A percentile compares a stretch with the other conserved stretches of the same genome.
phyloP scores from a whole-genome alignment of 2,329 filamentous ascomycete genomes.

The Ophiosphaerella herpotricha region DNA sequence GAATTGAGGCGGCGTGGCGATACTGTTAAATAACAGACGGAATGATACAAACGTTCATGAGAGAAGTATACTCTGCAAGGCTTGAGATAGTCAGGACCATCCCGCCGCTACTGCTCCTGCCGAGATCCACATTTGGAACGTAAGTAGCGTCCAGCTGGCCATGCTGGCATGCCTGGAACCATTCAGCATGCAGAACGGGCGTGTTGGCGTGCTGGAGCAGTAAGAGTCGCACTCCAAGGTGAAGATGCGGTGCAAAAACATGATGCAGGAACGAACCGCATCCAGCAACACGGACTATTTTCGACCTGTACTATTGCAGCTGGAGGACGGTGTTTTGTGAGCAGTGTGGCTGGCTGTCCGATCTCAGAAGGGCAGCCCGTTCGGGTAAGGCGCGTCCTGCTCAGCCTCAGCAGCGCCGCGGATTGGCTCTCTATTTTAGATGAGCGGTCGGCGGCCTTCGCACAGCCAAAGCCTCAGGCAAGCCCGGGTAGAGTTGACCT shows the following conservation, averaged over 20 bases:
- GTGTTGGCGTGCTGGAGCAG: constrained; percentile 26
- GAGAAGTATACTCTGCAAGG: constrained; percentile 33
- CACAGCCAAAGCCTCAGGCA: constrained; percentile 18
- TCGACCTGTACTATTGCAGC: constrained; percentile 37
- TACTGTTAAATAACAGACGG: constrained; percentile 38
- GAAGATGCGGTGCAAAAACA: constrained; percentile 18
- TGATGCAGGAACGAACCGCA: constrained; percentile 35
- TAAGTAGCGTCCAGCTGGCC: constrained; percentile 45
- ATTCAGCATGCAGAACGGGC: constrained; percentile 42
- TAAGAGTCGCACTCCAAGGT: constrained; percentile 35
- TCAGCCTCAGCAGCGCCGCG: constrained; percentile 21
- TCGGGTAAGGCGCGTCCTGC: constrained; percentile 30
- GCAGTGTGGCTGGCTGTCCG: constrained; percentile 27
- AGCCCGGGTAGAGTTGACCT: constrained; percentile 27
- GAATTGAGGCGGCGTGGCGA: constrained; percentile 37
- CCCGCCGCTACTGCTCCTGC: constrained; percentile 43
- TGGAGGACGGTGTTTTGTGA: constrained; percentile 36
- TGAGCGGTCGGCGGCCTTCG: constrained; percentile 28
- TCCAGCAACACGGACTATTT: constrained; percentile 31
- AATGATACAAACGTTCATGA: constrained; percentile 31
- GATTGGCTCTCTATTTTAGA: constrained; percentile 33
- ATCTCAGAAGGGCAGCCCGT: constrained; percentile 23
- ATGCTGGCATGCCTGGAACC: constrained; percentile 26
- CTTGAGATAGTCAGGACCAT: constrained; percentile 40
- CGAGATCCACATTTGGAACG: constrained; percentile 43